These are phyloP conservation scores for Populus davidiana DNA, from an alignment of 345 rosid species.

Conservation along the genomic window DNA sequence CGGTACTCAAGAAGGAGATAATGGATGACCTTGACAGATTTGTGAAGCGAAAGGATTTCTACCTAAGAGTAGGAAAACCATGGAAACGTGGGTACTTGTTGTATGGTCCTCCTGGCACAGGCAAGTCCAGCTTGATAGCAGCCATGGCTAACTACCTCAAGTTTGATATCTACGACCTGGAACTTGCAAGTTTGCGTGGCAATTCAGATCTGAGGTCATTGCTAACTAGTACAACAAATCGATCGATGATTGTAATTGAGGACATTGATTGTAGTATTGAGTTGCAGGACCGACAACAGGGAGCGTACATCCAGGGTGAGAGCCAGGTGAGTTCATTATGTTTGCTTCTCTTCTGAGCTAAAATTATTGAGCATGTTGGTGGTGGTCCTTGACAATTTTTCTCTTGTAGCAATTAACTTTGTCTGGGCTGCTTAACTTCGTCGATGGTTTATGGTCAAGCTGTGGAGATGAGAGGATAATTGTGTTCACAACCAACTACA, in stretches of 20 bases:
- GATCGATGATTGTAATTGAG: conserved; percentile 25
- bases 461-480: conserved; percentile 28
- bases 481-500: conserved; percentile 25
- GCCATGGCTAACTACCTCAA: conserved; percentile 28
- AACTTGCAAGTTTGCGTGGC: conserved; percentile 5
- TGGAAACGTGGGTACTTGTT: conserved; percentile 30
- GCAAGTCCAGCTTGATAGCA: conserved; percentile 31
- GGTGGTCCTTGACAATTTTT: neutral
- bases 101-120: conserved; percentile 28
- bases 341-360: neutral
- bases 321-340: conserved; percentile 5
- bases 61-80: conserved; percentile 25
- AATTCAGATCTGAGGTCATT: conserved; percentile 14
- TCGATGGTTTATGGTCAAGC: conserved; percentile 27
- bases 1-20: conserved; percentile 8
- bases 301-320: neutral
- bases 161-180: conserved; percentile 20
- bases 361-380: neutral
- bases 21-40: conserved; percentile 35
- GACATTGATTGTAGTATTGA: conserved; percentile 27
- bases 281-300: conserved; percentile 11
- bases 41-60: conserved; percentile 11
- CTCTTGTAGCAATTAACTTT: conserved; percentile 18
- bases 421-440: conserved; percentile 26
- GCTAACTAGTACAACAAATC: conserved; percentile 7